A percentile compares a stretch with the other conserved stretches of the same genome.
phyloP scores from a whole-genome alignment of 1,139 yeast species.

The Taphrina communis region DNA sequence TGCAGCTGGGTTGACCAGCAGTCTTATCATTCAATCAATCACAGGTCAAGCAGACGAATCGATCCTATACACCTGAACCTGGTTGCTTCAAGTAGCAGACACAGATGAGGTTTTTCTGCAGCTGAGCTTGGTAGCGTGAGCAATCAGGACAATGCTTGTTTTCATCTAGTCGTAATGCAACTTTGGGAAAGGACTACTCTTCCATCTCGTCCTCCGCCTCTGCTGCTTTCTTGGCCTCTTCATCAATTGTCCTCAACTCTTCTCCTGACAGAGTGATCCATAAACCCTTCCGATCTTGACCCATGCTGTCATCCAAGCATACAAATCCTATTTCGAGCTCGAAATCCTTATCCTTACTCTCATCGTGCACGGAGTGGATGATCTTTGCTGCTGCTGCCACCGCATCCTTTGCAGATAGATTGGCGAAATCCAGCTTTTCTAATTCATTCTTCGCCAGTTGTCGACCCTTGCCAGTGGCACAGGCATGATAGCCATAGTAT shows the following conservation, averaged over 20 bases:
- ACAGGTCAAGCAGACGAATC: too few relatives aligned
- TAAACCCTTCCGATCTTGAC: constrained; percentile 25
- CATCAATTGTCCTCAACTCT: constrained; percentile 71
- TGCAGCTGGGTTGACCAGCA: too few relatives aligned
- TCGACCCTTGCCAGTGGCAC: constrained; percentile 97
- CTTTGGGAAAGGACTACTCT: constrained; percentile 47
- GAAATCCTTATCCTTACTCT: constrained; percentile 94
- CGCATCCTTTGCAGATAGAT: constrained; percentile 76
- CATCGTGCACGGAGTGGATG: constrained; percentile 93
- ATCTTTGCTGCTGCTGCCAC: constrained; percentile 92
- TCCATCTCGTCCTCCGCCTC: constrained; percentile 76
- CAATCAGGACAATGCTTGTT: background rate
- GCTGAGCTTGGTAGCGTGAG: too few relatives aligned
- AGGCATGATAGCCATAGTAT: constrained; percentile 78
- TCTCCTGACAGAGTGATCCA: constrained; percentile 76
- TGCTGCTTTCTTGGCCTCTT: constrained; percentile 82
- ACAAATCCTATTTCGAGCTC: constrained; percentile 95
- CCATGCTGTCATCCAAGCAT: constrained; percentile 55
- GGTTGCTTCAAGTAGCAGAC: too few relatives aligned
- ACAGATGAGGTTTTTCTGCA: too few relatives aligned
- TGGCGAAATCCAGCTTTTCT: constrained; percentile 81
- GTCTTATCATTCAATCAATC: too few relatives aligned
- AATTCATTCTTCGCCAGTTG: constrained; percentile 95
- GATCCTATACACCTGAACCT: too few relatives aligned
- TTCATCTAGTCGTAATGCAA: background rate